Evolutionary conservation across 2,329 filamentous ascomycete species (phyloP).

Genomic region (Cordyceps cateniannulata): DNA sequence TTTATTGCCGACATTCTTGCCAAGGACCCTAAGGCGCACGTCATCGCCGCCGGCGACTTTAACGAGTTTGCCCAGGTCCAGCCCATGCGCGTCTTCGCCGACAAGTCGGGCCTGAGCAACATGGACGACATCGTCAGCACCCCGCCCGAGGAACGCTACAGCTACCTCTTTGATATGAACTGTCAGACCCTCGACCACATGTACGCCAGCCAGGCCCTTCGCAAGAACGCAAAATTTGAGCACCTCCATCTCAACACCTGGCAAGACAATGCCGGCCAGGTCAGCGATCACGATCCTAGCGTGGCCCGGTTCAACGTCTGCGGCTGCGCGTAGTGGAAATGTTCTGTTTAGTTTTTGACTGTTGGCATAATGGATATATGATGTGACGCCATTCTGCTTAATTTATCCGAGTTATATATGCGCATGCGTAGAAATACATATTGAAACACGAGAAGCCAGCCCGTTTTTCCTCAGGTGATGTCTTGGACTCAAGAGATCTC

Average conservation of each 20-base stretch:
- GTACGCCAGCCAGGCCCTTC: constrained; percentile 52
- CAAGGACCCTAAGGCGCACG: constrained; percentile 45
- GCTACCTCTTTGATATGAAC: constrained; percentile 65
- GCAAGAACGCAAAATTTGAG: constrained; percentile 44
- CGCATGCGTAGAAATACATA: background rate
- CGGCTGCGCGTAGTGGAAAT: constrained; percentile 18
- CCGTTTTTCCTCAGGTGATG: background rate
- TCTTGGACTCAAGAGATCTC: background rate
- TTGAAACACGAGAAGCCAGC: background rate
- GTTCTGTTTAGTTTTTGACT: background rate
- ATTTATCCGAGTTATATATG: background rate
- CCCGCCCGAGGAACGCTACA: constrained; percentile 55
- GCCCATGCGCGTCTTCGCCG: constrained; percentile 49
- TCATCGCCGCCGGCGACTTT: constrained; percentile 62
- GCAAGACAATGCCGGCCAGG: constrained; percentile 48
- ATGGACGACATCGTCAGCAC: constrained; percentile 54
- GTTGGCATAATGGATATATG: background rate
- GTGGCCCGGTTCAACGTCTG: constrained; percentile 60
- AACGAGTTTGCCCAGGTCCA: constrained; percentile 63
- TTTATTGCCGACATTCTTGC: constrained; percentile 54
- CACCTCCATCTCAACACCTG: constrained; percentile 69
- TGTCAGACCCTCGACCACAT: constrained; percentile 65
- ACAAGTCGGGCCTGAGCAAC: constrained; percentile 50
- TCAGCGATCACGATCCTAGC: constrained; percentile 64
- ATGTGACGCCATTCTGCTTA: background rate